A percentile compares a stretch with the other conserved stretches of the same genome.
phyloP scores from a whole-genome alignment of 192 early-diverging fungal species.

The Umbelopsis vinacea region DNA sequence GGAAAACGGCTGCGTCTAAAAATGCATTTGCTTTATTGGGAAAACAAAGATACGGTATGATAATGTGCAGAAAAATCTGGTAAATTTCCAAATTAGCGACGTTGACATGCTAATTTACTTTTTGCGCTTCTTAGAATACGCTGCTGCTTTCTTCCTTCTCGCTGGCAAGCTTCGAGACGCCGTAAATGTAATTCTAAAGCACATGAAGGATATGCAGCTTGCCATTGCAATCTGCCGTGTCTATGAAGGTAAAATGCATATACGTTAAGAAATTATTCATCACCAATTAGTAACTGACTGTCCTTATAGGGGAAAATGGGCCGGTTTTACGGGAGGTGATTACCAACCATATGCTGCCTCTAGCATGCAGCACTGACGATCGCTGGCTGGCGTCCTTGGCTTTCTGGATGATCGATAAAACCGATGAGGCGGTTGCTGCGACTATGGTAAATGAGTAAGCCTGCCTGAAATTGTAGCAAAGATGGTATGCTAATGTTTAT shows the following conservation, averaged over 20 bases:
- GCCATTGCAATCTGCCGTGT: slow-evolving; percentile 90
- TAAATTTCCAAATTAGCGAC: background rate
- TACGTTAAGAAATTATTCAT: background rate
- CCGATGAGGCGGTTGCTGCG: slow-evolving; percentile 61
- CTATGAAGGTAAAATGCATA: slow-evolving; percentile 75
- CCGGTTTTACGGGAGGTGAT: slow-evolving; percentile 58
- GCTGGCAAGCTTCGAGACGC: slow-evolving; percentile 89
- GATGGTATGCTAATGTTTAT: background rate
- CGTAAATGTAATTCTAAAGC: slow-evolving; percentile 87
- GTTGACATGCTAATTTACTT: slow-evolving; percentile 1
- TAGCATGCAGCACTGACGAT: slow-evolving; percentile 61
- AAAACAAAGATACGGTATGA: slow-evolving; percentile 86
- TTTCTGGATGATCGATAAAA: slow-evolving; percentile 62
- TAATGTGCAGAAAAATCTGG: background rate
- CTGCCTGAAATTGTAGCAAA: background rate
- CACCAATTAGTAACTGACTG: background rate
- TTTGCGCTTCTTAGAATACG: slow-evolving; percentile 74
- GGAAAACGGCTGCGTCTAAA: slow-evolving; percentile 95
- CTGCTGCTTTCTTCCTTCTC: slow-evolving; percentile 94
- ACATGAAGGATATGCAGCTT: slow-evolving; percentile 90
- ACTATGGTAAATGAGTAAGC: slow-evolving; percentile 52
- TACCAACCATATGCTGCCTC: slow-evolving; percentile 53
- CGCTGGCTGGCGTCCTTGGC: slow-evolving; percentile 64
- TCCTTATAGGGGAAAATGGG: slow-evolving; percentile 58
- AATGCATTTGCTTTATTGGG: slow-evolving; percentile 98